Conservation (phyloP, 2,329 filamentous ascomycete genomes). For the Clonostachys rosea region DNA sequence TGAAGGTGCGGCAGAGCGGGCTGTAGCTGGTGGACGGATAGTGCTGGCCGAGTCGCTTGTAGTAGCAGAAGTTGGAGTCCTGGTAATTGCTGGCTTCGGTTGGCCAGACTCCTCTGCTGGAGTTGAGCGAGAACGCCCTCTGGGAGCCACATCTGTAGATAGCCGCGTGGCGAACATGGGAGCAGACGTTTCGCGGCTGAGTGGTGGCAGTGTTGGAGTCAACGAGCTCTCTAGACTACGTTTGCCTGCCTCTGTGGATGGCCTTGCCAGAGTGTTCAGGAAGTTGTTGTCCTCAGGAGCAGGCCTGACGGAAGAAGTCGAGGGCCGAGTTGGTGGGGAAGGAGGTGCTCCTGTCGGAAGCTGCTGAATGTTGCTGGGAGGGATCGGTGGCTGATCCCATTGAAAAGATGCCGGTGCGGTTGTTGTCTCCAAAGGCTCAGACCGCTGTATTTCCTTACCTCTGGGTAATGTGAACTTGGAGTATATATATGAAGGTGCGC, state of each 20-base stretch:
- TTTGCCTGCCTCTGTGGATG: constrained; percentile 46
- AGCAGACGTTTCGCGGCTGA: too few relatives aligned
- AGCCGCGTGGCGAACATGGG: constrained; percentile 11
- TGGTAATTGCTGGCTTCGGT: too few relatives aligned
- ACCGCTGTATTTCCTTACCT: constrained; percentile 72
- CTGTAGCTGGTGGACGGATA: constrained; percentile 31
- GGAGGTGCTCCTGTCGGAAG: constrained; percentile 44
- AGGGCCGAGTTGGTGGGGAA: constrained; percentile 56
- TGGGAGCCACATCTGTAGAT: constrained; percentile 41
- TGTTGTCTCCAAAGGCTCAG: constrained; percentile 51
- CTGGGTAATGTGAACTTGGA: constrained; percentile 80
- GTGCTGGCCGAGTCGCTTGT: constrained; percentile 54
- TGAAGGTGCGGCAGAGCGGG: constrained; percentile 44
- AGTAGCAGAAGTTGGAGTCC: constrained; percentile 8
- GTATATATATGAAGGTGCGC: constrained; percentile 76
- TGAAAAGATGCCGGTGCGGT: constrained; percentile 46
- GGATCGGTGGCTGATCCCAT: constrained; percentile 53
- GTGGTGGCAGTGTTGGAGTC: background rate
- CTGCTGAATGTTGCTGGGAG: constrained; percentile 35
- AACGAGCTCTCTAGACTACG: constrained; percentile 38
- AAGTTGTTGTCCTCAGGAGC: constrained; percentile 27
- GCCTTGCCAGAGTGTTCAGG: constrained; percentile 28
- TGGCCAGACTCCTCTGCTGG: constrained; percentile 25
- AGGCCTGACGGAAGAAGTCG: constrained; percentile 44
- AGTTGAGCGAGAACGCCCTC: constrained; percentile 37